Conservation (phyloP, 345 rosid species). For the Eutrema heterophyllum region DNA sequence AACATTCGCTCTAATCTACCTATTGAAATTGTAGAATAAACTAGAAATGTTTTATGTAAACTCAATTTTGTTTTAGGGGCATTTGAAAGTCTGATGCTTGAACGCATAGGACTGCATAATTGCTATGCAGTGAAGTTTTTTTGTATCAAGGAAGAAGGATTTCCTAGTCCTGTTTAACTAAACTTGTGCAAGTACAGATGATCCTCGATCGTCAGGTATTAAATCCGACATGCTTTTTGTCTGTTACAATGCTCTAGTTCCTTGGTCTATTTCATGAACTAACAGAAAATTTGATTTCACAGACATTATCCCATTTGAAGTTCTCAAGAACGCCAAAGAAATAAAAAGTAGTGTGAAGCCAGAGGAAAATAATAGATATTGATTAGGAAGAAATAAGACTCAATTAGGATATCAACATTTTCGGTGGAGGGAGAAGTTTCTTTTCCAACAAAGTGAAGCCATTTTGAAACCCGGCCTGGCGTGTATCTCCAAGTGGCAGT, state of each 20-base stretch:
- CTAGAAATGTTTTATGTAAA: background rate
- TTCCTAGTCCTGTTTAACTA: background rate
- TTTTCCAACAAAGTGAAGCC: slow-evolving; percentile 43
- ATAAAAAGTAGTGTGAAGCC: background rate
- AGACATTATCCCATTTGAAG: background rate
- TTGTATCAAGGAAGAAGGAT: background rate
- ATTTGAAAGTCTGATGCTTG: slow-evolving; percentile 13
- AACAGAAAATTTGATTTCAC: background rate
- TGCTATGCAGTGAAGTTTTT: background rate
- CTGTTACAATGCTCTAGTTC: background rate
- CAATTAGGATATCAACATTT: slow-evolving; percentile 24
- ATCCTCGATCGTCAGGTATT: slow-evolving; percentile 1
- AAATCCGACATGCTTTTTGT: background rate
- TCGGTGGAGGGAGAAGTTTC: slow-evolving; percentile 41
- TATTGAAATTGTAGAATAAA: background rate
- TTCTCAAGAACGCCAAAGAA: background rate
- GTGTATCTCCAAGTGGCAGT: slow-evolving; percentile 38
- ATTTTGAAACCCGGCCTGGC: slow-evolving; percentile 39
- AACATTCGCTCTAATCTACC: background rate
- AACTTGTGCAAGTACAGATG: background rate
- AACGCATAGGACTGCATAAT: background rate
- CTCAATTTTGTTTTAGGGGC: too few relatives aligned
- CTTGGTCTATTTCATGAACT: background rate
- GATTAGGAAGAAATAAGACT: background rate
- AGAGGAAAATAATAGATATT: background rate